A percentile compares a stretch with the other conserved stretches of the same genome.
Conservation (phyloP, 108 stramenopile genomes). For the Ochromonas danica region DNA sequence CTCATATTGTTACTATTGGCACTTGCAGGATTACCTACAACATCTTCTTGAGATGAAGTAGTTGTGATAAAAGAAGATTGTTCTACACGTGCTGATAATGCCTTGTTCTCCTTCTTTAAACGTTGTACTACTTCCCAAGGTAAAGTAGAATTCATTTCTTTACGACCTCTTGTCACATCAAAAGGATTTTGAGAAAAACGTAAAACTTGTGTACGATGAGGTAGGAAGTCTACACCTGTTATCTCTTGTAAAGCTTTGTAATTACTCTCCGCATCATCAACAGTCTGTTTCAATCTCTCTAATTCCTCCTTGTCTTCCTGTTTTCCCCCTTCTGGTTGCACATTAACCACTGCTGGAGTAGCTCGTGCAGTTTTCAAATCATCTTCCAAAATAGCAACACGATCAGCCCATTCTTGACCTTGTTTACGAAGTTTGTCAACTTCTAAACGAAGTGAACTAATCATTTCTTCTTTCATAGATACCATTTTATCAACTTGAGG, state of each 20-base stretch:
- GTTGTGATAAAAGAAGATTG: too few species aligned
- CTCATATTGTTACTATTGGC: too few species aligned
- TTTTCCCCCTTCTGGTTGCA: background rate
- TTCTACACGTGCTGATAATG: too few species aligned
- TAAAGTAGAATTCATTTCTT: too few species aligned
- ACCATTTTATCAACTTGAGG: background rate
- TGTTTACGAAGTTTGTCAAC: background rate
- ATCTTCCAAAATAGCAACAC: background rate
- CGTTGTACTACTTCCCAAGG: background rate
- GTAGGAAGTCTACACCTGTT: slow-evolving; percentile 5
- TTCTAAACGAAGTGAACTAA: background rate
- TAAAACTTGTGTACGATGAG: background rate
- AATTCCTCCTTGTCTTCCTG: background rate
- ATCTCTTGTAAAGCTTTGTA: slow-evolving; percentile 1
- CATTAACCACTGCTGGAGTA: background rate
- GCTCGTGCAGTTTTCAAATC: background rate
- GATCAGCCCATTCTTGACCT: background rate
- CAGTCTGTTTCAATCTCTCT: background rate
- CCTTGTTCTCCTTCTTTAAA: background rate
- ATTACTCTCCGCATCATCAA: too few species aligned
- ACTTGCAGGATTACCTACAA: too few species aligned
- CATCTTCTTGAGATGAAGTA: too few species aligned
- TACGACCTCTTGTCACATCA: too few species aligned
- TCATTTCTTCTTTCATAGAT: background rate
- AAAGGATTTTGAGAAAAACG: background rate